Evolutionary conservation across 192 early-diverging fungal species (phyloP).

Genomic region (Dissophora globulifera): DNA sequence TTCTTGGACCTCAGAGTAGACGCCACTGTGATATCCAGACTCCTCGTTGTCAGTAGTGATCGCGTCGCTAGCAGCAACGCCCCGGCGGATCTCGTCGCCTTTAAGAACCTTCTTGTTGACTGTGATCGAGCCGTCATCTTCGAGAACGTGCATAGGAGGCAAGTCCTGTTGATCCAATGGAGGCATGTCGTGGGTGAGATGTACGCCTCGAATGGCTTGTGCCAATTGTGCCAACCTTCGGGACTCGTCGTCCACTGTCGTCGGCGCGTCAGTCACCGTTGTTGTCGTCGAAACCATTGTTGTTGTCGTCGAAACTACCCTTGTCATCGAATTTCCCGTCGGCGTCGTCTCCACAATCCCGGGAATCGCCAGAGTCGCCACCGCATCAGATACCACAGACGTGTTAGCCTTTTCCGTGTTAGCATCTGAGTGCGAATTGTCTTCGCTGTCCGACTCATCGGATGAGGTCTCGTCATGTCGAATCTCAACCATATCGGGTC

Average conservation of each 20-base stretch:
- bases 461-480: slow-evolving; percentile 16
- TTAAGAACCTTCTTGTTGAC: slow-evolving; percentile 32
- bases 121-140: slow-evolving; percentile 7
- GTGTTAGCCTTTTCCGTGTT: neutral
- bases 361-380: neutral
- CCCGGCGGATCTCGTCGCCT: slow-evolving; percentile 29
- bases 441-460: slow-evolving; percentile 5
- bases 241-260: neutral
- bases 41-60: slow-evolving; percentile 16
- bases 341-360: neutral
- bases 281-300: neutral
- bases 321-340: too few species aligned
- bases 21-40: slow-evolving; percentile 41
- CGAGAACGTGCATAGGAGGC: slow-evolving; percentile 25
- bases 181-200: slow-evolving; percentile 33
- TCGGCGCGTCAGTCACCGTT: neutral
- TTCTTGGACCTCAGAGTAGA: slow-evolving; percentile 28
- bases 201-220: slow-evolving; percentile 11
- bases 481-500: slow-evolving; percentile 5
- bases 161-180: slow-evolving; percentile 34
- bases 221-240: slow-evolving; percentile 4
- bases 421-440: too few species aligned
- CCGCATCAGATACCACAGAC: neutral
- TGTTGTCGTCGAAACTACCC: neutral
- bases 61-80: neutral